Evolutionary conservation across 139 green algal genomes (phyloP).

Genomic region (Volvox africanus): DNA sequence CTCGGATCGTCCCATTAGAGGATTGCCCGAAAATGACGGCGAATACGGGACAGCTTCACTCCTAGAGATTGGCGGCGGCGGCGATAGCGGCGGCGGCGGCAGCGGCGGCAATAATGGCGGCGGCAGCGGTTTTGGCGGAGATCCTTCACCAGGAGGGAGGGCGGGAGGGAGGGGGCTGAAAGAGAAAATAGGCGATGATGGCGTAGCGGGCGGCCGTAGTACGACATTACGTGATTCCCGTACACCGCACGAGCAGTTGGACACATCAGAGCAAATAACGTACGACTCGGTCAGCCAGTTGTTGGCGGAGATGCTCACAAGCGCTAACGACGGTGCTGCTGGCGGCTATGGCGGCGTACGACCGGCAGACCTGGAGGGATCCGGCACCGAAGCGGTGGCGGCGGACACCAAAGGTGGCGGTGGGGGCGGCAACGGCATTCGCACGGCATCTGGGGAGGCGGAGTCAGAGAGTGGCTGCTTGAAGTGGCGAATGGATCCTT

Average conservation of each 20-base stretch:
- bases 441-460: conserved; percentile 13
- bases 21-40: not conserved
- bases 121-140: not conserved
- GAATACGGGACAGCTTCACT: not conserved
- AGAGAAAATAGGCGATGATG: not conserved
- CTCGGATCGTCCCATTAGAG: too few species aligned
- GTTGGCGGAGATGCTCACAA: not conserved
- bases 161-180: too few species aligned
- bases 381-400: not conserved
- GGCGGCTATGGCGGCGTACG: not conserved
- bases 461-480: conserved; percentile 18
- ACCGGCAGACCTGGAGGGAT: too few species aligned
- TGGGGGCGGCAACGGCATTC: too few species aligned
- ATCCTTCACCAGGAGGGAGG: too few species aligned
- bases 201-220: not conserved
- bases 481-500: conserved; percentile 18
- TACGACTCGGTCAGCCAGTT: not conserved
- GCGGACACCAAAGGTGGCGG: not conserved
- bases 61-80: not conserved
- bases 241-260: not conserved
- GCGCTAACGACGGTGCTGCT: not conserved
- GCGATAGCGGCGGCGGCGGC: not conserved
- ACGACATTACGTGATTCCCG: not conserved
- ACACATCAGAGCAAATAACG: not conserved
- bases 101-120: not conserved